Base-by-base conservation (phyloP, 1,284 basidiomycete species). In the Marasmius sp. region DNA sequence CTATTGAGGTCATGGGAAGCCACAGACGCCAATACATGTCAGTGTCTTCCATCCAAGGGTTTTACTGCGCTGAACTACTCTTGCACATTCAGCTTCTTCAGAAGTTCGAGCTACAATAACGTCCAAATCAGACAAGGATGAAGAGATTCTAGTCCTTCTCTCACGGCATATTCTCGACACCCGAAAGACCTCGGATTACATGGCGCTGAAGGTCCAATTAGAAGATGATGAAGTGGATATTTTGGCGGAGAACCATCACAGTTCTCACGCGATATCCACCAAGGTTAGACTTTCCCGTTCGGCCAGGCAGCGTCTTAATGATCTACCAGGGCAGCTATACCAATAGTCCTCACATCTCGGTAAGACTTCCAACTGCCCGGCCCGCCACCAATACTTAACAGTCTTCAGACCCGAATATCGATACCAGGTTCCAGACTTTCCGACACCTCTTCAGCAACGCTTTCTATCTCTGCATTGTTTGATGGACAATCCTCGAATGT, bases 71-170 rank as follows among this genome's bases (percentile, higher is more conserved):
- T 43, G n/a, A 55, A 22, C 33, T 12, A 10, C 45, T 39, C 33
- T 52, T 36, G 37, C 27, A 59, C 53, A 58, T 20, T 7, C 57
- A 78, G 74, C 68, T 38, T 73, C 74, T 10, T 72, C 72, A 45
- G 75, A 77, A 65, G 60, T 81, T 6, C 77, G 75, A 39, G 65
- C 82, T 20, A 67, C 74, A 5, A 79, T 78, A 37, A 64, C 57
- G 48, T 66, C 65, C 36, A 45, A 64, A 37, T 57, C 51, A 18
- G 41, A 60, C 33, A 66, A 56, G 12, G 59, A 67, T 20, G 51
- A 62, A n/a, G 80, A 82, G 64, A 88, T 97, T 1, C 96, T 92
- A 92, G 69, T 96, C 1, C 81, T 95, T 1, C 80, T 97, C 1
- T 91, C 88, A 0, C 86, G 94, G 37, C 95, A 98, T 72, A 74